phyloP scores from a whole-genome alignment of 2,329 filamentous ascomycete genomes.

The Bisporella sp. region DNA sequence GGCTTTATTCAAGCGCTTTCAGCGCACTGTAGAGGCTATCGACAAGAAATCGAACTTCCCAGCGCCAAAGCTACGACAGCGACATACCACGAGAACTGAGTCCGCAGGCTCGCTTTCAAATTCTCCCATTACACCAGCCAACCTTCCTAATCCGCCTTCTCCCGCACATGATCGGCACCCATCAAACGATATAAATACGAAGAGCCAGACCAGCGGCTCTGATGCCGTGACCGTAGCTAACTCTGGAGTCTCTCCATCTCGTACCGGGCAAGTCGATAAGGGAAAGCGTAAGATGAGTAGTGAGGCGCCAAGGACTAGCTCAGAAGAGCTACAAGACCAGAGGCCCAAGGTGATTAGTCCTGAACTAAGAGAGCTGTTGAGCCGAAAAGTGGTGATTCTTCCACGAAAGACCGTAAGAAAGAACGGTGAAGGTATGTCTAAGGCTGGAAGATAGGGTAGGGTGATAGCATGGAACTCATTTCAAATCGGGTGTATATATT shows the following conservation, averaged over 20 bases:
- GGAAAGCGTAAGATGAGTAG: constrained; percentile 8
- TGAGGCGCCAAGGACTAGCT: constrained; percentile 6
- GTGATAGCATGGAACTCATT: background rate
- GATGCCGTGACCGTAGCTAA: constrained; percentile 30
- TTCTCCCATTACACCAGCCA: background rate
- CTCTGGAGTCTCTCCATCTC: constrained; percentile 8
- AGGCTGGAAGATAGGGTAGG: constrained; percentile 4
- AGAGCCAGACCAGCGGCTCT: constrained; percentile 16
- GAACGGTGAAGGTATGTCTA: constrained; percentile 23
- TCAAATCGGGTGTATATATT: no score
- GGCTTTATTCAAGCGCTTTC: constrained; percentile 79
- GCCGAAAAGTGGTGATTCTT: constrained; percentile 42
- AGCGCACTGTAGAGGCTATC: constrained; percentile 80
- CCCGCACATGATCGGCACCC: constrained; percentile 2
- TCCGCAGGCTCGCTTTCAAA: background rate
- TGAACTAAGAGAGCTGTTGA: constrained; percentile 55
- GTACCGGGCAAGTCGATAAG: constrained; percentile 2
- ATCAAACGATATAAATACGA: background rate
- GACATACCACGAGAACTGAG: constrained; percentile 5
- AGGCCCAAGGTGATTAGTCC: constrained; percentile 46
- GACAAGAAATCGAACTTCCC: constrained; percentile 90
- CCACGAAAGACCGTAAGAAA: constrained; percentile 26
- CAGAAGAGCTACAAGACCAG: constrained; percentile 19
- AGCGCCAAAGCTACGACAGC: constrained; percentile 35
- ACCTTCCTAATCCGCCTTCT: background rate